Evolutionary conservation across 257 asterid genomes (phyloP).

Genomic region (Leptodermis oblonga): DNA sequence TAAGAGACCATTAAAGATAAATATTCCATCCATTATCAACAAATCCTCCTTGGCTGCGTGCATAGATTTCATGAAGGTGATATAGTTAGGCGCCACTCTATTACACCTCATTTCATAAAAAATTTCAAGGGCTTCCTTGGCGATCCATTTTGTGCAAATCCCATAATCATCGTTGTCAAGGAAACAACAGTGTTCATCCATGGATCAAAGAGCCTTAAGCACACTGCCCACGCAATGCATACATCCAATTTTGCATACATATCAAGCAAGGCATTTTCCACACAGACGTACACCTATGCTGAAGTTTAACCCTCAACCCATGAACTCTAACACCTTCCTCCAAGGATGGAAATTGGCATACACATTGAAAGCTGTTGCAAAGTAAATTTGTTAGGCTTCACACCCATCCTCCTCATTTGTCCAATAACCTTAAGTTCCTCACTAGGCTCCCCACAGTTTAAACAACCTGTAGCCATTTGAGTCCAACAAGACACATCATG

Average conservation of each 20-base stretch:
- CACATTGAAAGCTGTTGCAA: slow-evolving; percentile 58
- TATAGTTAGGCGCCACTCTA: slow-evolving; percentile 44
- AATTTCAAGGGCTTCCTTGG: slow-evolving; percentile 47
- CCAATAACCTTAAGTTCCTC: slow-evolving; percentile 47
- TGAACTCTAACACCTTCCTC: slow-evolving; percentile 62
- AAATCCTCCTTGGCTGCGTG: slow-evolving; percentile 69
- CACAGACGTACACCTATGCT: slow-evolving; percentile 55
- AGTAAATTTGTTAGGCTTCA: slow-evolving; percentile 62
- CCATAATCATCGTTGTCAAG: slow-evolving; percentile 79
- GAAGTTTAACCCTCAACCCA: slow-evolving; percentile 41
- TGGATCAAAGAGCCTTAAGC: slow-evolving; percentile 38
- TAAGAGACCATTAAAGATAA: slow-evolving; percentile 48
- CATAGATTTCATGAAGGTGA: slow-evolving; percentile 52
- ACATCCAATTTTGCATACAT: slow-evolving; percentile 66
- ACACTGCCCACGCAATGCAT: slow-evolving; percentile 63
- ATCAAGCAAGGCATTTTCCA: slow-evolving; percentile 65
- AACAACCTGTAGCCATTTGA: slow-evolving; percentile 61
- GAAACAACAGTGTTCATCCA: slow-evolving; percentile 58
- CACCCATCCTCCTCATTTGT: slow-evolving; percentile 52
- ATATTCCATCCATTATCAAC: slow-evolving; percentile 40
- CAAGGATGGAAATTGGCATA: slow-evolving; percentile 55
- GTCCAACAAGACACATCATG: slow-evolving; percentile 70
- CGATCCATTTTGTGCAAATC: slow-evolving; percentile 65
- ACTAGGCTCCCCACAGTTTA: slow-evolving; percentile 52
- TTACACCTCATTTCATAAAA: slow-evolving; percentile 50